phyloP scores from a whole-genome alignment of 1,284 basidiomycete genomes.

The Pisolithus thermaeus region DNA sequence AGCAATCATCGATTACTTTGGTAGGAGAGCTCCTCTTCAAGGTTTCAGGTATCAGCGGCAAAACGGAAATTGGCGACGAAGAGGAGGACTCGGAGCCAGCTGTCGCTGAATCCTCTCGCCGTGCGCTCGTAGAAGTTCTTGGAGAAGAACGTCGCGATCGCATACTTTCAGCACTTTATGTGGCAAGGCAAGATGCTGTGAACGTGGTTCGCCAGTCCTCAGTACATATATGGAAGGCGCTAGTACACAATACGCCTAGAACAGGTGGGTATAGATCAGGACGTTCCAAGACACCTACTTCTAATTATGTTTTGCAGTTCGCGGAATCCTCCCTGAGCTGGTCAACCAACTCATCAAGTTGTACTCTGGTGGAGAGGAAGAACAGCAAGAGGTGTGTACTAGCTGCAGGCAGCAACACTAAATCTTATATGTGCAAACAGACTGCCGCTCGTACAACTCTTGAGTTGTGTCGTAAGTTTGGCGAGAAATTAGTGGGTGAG shows the following conservation, averaged over 20 bases:
- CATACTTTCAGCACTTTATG: slow-evolving; percentile 87
- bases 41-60: slow-evolving; percentile 95
- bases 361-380: slow-evolving; percentile 73
- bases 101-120: slow-evolving; percentile 73
- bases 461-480: slow-evolving; percentile 94
- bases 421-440: slow-evolving; percentile 32
- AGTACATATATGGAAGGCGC: slow-evolving; percentile 96
- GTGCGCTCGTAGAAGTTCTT: slow-evolving; percentile 83
- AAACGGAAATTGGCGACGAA: slow-evolving; percentile 83
- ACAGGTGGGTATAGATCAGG: slow-evolving; percentile 47
- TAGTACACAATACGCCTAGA: slow-evolving; percentile 87
- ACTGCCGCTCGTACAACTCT: slow-evolving; percentile 82
- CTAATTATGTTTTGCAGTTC: slow-evolving; percentile 44
- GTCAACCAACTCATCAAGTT: slow-evolving; percentile 71
- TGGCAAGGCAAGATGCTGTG: slow-evolving; percentile 93
- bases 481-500: slow-evolving; percentile 87
- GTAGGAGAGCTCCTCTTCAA: slow-evolving; percentile 97
- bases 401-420: not conserved
- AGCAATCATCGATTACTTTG: slow-evolving; percentile 94
- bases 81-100: slow-evolving; percentile 60
- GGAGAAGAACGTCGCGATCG: slow-evolving; percentile 87
- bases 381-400: slow-evolving; percentile 83
- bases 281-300: not conserved
- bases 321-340: slow-evolving; percentile 89
- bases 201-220: slow-evolving; percentile 87